These are phyloP conservation scores for Phytophthora podocarpi DNA, from an alignment of 352 stramenopile genomes.

Conservation along the genomic window DNA sequence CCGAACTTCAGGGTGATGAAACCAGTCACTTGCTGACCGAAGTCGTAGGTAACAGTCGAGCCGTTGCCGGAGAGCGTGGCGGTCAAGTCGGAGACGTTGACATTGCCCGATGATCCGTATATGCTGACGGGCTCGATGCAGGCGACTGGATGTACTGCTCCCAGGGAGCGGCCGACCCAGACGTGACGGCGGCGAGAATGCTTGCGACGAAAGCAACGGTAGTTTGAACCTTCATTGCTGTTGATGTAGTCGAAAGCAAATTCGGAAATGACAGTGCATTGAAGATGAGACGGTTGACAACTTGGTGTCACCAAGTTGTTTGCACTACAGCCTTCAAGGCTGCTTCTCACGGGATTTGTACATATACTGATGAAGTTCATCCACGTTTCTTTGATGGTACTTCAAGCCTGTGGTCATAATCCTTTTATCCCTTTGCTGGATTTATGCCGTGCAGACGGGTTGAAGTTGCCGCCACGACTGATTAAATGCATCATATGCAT, in stretches of 20 bases:
- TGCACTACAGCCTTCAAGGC: no score
- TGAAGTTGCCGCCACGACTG: no score
- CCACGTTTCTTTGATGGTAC: conserved; percentile 6
- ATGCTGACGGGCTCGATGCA: conserved; percentile 17
- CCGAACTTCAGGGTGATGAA: conserved; percentile 40
- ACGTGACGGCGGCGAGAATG: conserved; percentile 5
- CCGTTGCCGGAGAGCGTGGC: conserved; percentile 37
- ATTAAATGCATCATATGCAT: no score
- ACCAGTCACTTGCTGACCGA: conserved; percentile 37
- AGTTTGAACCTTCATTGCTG: conserved; percentile 16
- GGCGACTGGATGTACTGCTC: conserved; percentile 31
- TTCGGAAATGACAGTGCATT: conserved; percentile 18
- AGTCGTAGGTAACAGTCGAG: conserved; percentile 44
- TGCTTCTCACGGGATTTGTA: no score
- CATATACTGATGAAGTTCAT: no score
- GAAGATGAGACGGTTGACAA: no score
- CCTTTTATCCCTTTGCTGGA: no score
- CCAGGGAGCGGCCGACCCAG: conserved; percentile 9
- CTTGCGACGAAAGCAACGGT: conserved; percentile 14
- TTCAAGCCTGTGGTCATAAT: no score
- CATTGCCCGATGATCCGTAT: conserved; percentile 16
- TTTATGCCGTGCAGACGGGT: no score
- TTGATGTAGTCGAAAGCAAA: conserved; percentile 11
- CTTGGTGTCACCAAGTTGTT: no score
- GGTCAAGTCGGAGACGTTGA: conserved; percentile 17